Conservation (phyloP, 1,139 yeast species). For the Pichia sp. region DNA sequence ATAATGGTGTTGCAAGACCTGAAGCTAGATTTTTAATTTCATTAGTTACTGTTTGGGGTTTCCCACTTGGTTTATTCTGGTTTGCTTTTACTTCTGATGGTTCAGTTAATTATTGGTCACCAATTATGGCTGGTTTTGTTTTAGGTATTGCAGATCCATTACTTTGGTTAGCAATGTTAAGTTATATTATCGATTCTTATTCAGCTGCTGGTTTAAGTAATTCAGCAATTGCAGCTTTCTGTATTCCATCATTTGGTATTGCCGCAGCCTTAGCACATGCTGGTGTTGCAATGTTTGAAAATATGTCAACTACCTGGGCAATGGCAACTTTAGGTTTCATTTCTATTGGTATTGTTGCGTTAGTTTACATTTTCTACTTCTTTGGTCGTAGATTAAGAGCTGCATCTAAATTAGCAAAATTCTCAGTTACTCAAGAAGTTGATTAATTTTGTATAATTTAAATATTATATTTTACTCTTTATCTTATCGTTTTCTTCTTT, state of each 20-base stretch:
- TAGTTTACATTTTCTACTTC: slow-evolving; percentile 43
- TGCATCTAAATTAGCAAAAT: slow-evolving; percentile 37
- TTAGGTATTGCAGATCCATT: slow-evolving; percentile 43
- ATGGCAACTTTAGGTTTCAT: slow-evolving; percentile 44
- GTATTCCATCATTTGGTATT: slow-evolving; percentile 46
- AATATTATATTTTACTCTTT: background rate
- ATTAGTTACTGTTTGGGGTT: slow-evolving; percentile 30
- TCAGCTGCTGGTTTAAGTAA: slow-evolving; percentile 38
- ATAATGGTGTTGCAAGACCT: slow-evolving; percentile 42
- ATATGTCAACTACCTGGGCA: slow-evolving; percentile 45
- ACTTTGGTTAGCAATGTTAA: slow-evolving; percentile 45
- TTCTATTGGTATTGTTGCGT: slow-evolving; percentile 39
- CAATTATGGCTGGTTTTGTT: slow-evolving; percentile 31
- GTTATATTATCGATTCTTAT: slow-evolving; percentile 45
- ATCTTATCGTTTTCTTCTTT: background rate
- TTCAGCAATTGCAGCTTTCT: slow-evolving; percentile 49
- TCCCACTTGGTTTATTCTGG: slow-evolving; percentile 31
- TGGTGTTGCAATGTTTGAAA: slow-evolving; percentile 46
- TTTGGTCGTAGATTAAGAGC: slow-evolving; percentile 39
- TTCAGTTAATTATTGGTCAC: slow-evolving; percentile 29
- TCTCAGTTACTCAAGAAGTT: slow-evolving; percentile 9
- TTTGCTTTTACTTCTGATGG: slow-evolving; percentile 30
- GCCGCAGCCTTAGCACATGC: slow-evolving; percentile 47
- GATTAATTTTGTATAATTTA: background rate
- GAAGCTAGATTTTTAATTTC: slow-evolving; percentile 33